Base-by-base conservation (phyloP, 2,329 filamentous ascomycete genomes). In the Fusarium setosum region DNA sequence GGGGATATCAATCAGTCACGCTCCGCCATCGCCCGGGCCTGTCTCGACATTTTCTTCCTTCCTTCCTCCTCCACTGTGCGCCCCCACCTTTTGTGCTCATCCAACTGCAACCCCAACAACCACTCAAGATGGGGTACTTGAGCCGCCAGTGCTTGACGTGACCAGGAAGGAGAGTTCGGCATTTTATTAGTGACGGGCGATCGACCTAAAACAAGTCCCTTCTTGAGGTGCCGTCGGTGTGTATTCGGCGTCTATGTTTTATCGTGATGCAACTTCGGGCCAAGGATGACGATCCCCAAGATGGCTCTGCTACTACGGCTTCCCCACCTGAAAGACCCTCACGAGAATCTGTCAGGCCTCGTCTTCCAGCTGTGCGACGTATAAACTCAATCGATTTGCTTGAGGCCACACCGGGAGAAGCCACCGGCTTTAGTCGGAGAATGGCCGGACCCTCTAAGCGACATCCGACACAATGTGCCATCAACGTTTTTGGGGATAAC, bases 341-440 rank as follows among this genome's bases (percentile, higher is more conserved):
- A 11, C n/a, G n/a, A n/a, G 11, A 29, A 7, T 29, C 26, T 65
- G 42, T 55, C 26, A 53, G 38, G 17, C 63, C 37, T 59, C 47
- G 45, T 24, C 45, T 45, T 49, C 47, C 44, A 37, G 44, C 24
- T 35, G 17, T n/a, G 35, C 9, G 15, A 13, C n/a, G 37, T 37
- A 21, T 29, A 38, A 49, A 38, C 37, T 56, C 42, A 18, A 53
- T 59, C 40, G 56, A 50, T 42, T 44, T 44, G 15, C 55, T 55
- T 62, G 45, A 48, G 49, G 32, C 37, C 45, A 40, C 61, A 53
- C 52, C 56, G 40, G 60, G 41, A 31, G 38, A 59, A 56, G 26
- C 51, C 35, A 57, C 58, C 59, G 62, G 69, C 67, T 45, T 50
- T 59, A 52, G 54, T 69, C 69, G 69, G 69, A 72, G 51, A 59